Evolutionary conservation across 2,329 filamentous ascomycete species (phyloP), one percentile per base, ranked within the genome.

Genomic region (Alternaria consortialis): DNA sequence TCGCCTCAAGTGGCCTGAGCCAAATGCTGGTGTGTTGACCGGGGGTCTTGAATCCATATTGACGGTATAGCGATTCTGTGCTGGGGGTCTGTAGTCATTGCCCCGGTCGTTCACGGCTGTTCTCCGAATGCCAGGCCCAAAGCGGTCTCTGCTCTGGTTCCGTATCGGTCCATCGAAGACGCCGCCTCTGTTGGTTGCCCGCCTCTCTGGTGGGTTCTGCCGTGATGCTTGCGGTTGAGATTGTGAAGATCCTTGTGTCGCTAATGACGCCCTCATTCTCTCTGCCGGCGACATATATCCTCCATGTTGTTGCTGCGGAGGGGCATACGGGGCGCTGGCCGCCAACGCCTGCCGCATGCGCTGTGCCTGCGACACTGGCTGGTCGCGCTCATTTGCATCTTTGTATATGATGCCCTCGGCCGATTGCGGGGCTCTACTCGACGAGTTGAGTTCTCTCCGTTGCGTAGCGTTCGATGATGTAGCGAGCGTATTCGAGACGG

Each of bases 41-140:
- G 68, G 68, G 15, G 74, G 75, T 50, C 65, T 66, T 7, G 73
- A 62, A 37, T 73, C 69, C 70, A 76, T 75, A n/a, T 74, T 75
- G 50, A 76, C 70, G n/a, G 62, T 68, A 53, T 69, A 76, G 27
- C 70, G 67, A 31, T 47, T 64, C 42, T 64, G 63, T 40, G 61
- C 63, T 5, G 62, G 40, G 12, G 59, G 42, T 20, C 62, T 53
- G 17, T 56, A 56, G 8, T 62, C 59, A 8, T 46, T 53, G 13
- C 37, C 37, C 31, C 51, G 50, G 8, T 62, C 53, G 27, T 42
- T 50, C 42, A 25, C 51, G 11, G 39, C 52, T 25, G 20, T 17
- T 40, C 62, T 58, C 43, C 62, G 62, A 36, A 32, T 36, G 5
- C 52, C 34, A 34, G 64, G 64, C 17, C 63, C 59, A 27, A 58